Conservation (phyloP, 2,329 filamentous ascomycete species). For the Trichothecium roseum region DNA sequence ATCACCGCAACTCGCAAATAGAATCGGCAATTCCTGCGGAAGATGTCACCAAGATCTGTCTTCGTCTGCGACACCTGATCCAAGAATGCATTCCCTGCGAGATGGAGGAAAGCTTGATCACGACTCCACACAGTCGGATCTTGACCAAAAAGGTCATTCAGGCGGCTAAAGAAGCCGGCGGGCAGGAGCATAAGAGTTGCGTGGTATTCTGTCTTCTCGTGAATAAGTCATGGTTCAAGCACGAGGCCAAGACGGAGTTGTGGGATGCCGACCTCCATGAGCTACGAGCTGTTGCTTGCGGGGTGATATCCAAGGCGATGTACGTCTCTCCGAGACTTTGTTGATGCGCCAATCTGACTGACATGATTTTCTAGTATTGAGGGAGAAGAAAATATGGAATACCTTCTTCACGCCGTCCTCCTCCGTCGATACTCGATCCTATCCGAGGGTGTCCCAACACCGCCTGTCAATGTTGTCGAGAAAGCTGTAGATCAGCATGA, state of each 20-base stretch:
- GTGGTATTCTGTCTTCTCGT: conserved; percentile 79
- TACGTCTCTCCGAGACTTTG: conserved; percentile 18
- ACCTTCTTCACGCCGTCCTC: conserved; percentile 70
- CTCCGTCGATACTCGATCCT: conserved; percentile 84
- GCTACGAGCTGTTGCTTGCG: conserved; percentile 71
- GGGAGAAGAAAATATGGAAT: conserved; percentile 64
- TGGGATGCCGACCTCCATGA: conserved; percentile 86
- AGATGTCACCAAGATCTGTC: conserved; percentile 80
- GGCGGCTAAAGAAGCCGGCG: conserved; percentile 75
- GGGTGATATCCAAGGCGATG: conserved; percentile 80
- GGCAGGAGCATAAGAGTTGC: conserved; percentile 62
- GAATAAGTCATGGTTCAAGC: conserved; percentile 62
- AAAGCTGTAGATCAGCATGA: conserved; percentile 90
- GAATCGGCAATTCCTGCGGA: conserved; percentile 60
- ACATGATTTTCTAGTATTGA: conserved; percentile 56
- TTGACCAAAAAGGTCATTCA: conserved; percentile 72
- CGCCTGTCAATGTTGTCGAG: conserved; percentile 81
- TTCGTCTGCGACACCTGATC: conserved; percentile 83
- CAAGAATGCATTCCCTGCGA: conserved; percentile 87
- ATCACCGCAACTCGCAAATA: conserved; percentile 44
- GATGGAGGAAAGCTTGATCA: conserved; percentile 65
- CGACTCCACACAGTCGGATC: conserved; percentile 70
- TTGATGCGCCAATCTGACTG: conserved; percentile 1
- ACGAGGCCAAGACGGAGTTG: conserved; percentile 69
- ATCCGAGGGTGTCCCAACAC: conserved; percentile 58